Evolutionary conservation across 257 asterid species (phyloP), one percentile per base, ranked within the genome.

Genomic region (Nyctanthes arbortristis): DNA sequence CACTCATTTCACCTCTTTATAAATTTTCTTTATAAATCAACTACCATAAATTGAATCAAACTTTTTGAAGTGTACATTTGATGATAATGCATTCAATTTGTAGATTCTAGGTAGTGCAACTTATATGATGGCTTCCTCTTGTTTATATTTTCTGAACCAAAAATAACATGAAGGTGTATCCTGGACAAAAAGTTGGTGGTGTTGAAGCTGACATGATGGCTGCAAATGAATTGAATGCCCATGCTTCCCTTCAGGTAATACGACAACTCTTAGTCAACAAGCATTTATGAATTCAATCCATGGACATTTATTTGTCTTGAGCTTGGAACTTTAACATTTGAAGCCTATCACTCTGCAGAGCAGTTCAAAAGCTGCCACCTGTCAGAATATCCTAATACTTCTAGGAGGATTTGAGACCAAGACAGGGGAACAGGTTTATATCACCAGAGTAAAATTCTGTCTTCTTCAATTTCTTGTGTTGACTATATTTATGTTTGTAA

Each of bases 391-490:
- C 70, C 95, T 88, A 80, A 62, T 77, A 69, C 97, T 92, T 75
- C 77, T 92, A 40, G 98, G 98, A 72, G 98, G 98, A 57, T 92
- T 92, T 61, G 98, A 92, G 90, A 92, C 96, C 71, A 90, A 80
- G 82, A 90, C 86, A 3, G 98, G 98, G 67, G 98, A 92, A 87
- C 98, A 92, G 95, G 98, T 85, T 63, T 67, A 68, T 39, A 39
- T 47, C 11, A 61, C 59, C 28, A 13, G 59, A 36, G 63, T 43
- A 64, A 66, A 30, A 65, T 67, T 31, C 47, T 45, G 7, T 9
- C 28, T 65, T 27, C 59, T 18, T 1, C 49, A 11, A 4, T 36
- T 61, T 36, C 54, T 20, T 1, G 16, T 61, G 5, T 25, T 54
- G 28, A 25, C n/a, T 18, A 12, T 20, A 35, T 67, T 58, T 55